These are phyloP conservation scores for Ricinus communis DNA, from an alignment of 345 rosid genomes.

Conservation along the genomic window DNA sequence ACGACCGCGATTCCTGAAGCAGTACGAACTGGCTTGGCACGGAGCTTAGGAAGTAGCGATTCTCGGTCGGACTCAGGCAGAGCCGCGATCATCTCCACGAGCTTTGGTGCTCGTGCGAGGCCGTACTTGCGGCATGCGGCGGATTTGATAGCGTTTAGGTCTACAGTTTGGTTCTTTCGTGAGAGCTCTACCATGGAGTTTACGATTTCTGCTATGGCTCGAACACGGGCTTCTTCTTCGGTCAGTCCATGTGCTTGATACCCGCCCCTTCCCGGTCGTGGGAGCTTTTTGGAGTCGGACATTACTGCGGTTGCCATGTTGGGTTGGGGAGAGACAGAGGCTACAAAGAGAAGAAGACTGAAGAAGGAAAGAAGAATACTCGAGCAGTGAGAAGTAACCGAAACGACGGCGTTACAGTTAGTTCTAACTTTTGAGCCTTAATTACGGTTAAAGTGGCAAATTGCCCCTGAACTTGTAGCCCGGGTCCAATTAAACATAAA, in stretches of 20 bases:
- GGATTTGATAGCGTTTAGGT: conserved; percentile 87
- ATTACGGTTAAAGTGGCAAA: no score
- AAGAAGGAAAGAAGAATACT: background rate
- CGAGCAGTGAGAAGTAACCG: background rate
- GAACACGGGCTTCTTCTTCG: conserved; percentile 92
- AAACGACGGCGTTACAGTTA: no score
- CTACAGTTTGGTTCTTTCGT: conserved; percentile 85
- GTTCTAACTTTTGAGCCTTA: no score
- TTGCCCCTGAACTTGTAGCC: no score
- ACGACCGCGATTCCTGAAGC: conserved; percentile 98
- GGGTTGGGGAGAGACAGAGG: background rate
- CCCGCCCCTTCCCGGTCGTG: conserved; percentile 91
- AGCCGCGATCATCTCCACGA: conserved; percentile 98
- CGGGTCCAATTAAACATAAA: no score
- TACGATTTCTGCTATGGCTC: conserved; percentile 93
- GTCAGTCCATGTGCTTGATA: conserved; percentile 76
- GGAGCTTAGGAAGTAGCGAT: conserved; percentile 88
- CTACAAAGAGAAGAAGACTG: background rate
- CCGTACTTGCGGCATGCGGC: conserved; percentile 96
- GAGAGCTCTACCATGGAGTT: conserved; percentile 93
- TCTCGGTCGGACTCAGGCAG: conserved; percentile 90
- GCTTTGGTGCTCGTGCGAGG: conserved; percentile 85
- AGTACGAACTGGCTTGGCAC: conserved; percentile 95
- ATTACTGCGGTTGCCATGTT: conserved; percentile 66
- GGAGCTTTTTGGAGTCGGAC: conserved; percentile 55